Evolutionary conservation across 805 yeast species (phyloP), one percentile per base, ranked within the genome.

Genomic region (Kodamaea neixiangensis): DNA sequence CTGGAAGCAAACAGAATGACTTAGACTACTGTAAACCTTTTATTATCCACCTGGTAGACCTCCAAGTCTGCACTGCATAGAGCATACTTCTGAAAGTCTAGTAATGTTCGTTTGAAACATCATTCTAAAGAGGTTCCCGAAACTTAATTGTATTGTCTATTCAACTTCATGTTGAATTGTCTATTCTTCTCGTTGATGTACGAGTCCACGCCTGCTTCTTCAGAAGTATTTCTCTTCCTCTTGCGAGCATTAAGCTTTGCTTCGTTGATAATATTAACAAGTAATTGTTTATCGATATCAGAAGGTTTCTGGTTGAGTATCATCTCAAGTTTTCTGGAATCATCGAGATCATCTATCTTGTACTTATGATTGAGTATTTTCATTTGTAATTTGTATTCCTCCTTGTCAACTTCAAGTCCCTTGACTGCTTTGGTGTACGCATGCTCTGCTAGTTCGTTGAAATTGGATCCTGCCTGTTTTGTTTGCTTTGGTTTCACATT

Each of bases 111-210:
- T n/a, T n/a, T n/a, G n/a, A n/a, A n/a, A n/a, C n/a, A n/a, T n/a
- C n/a, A n/a, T n/a, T n/a, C n/a, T n/a, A n/a, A n/a, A n/a, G n/a
- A n/a, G n/a, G n/a, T n/a, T n/a, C n/a, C n/a, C n/a, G n/a, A n/a
- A n/a, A n/a, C n/a, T 17, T 19, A 37, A 37, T 37, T 17, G 13
- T 37, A 83, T 54, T 82, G 82, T 29, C 91, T 71, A 42, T 79
- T 66, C 55, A 88, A 69, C 60, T 88, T 87, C 62, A 78, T 80
- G 67, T 87, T 88, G 67, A 87, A 88, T 57, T 85, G 85, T 61
- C 77, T 79, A 71, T 88, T 88, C 65, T 84, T 85, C 55, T 84
- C 89, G 62, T 85, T 87, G 61, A 88, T 81, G 64, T 69, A 78
- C 22, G 78, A 71, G 4, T 69, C 71, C 15, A 62, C 73, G 3